Conservation (phyloP, 495 filamentous ascomycete species). For the Podospora bellae-mahoneyi region DNA sequence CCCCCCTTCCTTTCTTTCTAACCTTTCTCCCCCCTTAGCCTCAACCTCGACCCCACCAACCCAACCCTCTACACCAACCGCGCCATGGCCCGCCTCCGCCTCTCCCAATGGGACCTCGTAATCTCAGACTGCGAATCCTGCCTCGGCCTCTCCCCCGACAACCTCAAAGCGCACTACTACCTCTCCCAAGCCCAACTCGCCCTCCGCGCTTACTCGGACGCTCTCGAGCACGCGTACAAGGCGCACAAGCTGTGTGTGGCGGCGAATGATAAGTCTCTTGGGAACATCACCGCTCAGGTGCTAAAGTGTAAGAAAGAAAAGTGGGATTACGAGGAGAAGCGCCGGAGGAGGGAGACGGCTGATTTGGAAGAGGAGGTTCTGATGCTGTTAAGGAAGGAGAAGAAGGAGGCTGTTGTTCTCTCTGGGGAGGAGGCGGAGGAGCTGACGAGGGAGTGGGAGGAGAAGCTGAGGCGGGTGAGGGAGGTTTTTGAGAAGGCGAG, state of each 20-base stretch:
- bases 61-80: conserved; percentile 79
- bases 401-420: conserved; percentile 27
- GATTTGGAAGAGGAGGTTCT: conserved; percentile 57
- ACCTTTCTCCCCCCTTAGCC: conserved; percentile 27
- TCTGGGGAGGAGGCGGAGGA: conserved; percentile 48
- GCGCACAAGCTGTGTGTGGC: conserved; percentile 71
- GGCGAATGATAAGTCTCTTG: conserved; percentile 57
- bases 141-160: conserved; percentile 61
- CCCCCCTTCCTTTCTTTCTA: not conserved
- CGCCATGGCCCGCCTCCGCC: conserved; percentile 73
- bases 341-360: conserved; percentile 41
- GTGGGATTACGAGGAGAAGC: conserved; percentile 59
- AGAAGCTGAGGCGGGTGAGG: conserved; percentile 58
- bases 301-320: conserved; percentile 74
- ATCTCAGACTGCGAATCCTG: conserved; percentile 74
- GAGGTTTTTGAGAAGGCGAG: conserved; percentile 60
- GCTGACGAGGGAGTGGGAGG: conserved; percentile 52
- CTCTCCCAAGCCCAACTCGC: conserved; percentile 79
- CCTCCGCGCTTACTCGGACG: conserved; percentile 69
- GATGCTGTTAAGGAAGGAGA: conserved; percentile 36
- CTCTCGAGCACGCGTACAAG: conserved; percentile 63
- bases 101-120: conserved; percentile 68
- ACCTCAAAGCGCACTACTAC: conserved; percentile 81
- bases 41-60: conserved; percentile 60
- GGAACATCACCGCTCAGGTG: conserved; percentile 63